Conservation (phyloP, 768 basidiomycete species). For the Kwoniella sp. region DNA sequence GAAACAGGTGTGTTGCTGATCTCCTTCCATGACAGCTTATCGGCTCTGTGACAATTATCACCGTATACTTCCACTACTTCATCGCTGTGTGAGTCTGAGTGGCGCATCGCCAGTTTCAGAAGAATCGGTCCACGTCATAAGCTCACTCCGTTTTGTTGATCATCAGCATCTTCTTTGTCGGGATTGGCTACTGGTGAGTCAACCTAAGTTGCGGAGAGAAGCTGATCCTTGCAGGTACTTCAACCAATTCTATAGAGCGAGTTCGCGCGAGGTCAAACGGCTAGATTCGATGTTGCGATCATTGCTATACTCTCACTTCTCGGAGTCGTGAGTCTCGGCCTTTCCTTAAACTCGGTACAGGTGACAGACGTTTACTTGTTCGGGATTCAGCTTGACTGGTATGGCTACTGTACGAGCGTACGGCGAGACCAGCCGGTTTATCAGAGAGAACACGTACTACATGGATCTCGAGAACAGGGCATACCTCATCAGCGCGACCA, state of each 20-base stretch:
- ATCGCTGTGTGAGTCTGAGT: conserved; percentile 36
- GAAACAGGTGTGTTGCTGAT: too few species aligned
- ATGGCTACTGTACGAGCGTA: conserved; percentile 78
- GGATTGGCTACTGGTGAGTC: conserved; percentile 42
- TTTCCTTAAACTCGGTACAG: conserved; percentile 34
- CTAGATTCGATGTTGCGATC: conserved; percentile 76
- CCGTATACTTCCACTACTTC: conserved; percentile 51
- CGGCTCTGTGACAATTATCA: conserved; percentile 47
- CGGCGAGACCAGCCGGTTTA: conserved; percentile 74
- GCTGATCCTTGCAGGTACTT: conserved; percentile 34
- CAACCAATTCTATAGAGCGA: conserved; percentile 78
- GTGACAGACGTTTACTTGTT: background rate
- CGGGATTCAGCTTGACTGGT: conserved; percentile 39
- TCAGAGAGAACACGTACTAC: conserved; percentile 69
- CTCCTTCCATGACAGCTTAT: conserved; percentile 22
- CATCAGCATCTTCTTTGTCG: conserved; percentile 39
- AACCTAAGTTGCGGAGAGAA: background rate
- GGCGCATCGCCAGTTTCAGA: background rate
- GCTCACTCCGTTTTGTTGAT: background rate
- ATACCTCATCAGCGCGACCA: conserved; percentile 74
- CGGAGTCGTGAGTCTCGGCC: conserved; percentile 79
- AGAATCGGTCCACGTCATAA: too few species aligned
- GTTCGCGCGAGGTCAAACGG: conserved; percentile 78
- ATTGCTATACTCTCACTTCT: conserved; percentile 84
- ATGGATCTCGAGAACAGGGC: conserved; percentile 90